phyloP scores from a whole-genome alignment of 2,329 filamentous ascomycete genomes.

The Rasamsonia emersonii region DNA sequence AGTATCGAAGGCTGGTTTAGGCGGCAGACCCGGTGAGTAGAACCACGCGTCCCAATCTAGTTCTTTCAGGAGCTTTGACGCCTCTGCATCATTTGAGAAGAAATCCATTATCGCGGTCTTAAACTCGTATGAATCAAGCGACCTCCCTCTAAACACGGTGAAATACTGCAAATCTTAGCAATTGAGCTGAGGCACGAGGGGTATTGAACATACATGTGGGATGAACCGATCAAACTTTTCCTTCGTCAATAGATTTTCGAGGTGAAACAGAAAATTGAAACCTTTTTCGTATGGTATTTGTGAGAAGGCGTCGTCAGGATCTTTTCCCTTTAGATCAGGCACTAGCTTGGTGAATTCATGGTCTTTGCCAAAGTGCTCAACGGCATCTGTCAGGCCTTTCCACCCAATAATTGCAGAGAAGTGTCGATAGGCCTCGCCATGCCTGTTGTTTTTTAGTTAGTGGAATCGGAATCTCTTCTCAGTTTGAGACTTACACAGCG shows the following conservation, averaged over 20 bases:
- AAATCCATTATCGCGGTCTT: conserved; percentile 79
- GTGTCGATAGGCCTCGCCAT: conserved; percentile 78
- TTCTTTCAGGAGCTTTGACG: conserved; percentile 52
- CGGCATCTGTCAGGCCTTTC: conserved; percentile 76
- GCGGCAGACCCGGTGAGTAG: conserved; percentile 78
- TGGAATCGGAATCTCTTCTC: not conserved
- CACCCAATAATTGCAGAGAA: conserved; percentile 95
- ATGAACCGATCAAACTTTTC: conserved; percentile 93
- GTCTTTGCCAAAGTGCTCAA: conserved; percentile 68
- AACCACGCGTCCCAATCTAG: conserved; percentile 90
- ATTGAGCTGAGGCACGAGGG: conserved; percentile 5
- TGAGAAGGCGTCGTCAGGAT: conserved; percentile 93
- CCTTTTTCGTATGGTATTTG: conserved; percentile 93
- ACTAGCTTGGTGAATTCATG: conserved; percentile 92
- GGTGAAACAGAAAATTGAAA: conserved; percentile 84
- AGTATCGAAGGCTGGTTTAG: conserved; percentile 86
- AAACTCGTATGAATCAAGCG: conserved; percentile 90
- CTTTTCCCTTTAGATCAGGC: conserved; percentile 76
- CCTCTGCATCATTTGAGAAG: conserved; percentile 60
- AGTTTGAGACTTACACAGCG: conserved; percentile 24
- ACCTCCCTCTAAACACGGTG: conserved; percentile 71
- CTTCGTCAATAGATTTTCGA: conserved; percentile 77
- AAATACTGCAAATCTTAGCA: conserved; percentile 55
- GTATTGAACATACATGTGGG: conserved; percentile 49
- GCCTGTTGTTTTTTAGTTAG: conserved; percentile 37